phyloP scores from a whole-genome alignment of 441 rosid species.

The Melastoma candidum region DNA sequence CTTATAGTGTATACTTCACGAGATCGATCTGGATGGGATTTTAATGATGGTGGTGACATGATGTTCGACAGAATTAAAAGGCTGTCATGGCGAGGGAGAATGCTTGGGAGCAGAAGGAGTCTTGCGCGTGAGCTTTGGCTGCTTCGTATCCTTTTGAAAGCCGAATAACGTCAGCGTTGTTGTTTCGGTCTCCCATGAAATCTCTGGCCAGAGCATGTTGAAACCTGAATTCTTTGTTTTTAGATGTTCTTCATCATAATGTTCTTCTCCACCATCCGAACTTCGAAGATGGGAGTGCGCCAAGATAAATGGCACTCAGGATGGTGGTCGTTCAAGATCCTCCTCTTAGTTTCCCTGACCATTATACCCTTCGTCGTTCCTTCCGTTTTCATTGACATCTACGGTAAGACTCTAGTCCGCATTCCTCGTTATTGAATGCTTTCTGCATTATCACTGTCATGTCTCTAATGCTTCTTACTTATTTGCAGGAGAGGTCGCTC shows the following conservation, averaged over 20 bases:
- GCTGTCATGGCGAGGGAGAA: slow-evolving; percentile 54
- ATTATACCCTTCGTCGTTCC: slow-evolving; percentile 64
- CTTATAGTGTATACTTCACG: no score
- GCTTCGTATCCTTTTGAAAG: slow-evolving; percentile 25
- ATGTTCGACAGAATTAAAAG: no score
- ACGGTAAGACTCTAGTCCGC: slow-evolving; percentile 34
- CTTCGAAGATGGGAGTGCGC: slow-evolving; percentile 42
- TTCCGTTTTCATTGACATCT: slow-evolving; percentile 48
- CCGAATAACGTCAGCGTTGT: no score
- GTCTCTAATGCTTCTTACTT: slow-evolving; percentile 1
- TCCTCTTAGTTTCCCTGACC: slow-evolving; percentile 54
- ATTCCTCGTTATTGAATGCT: neutral
- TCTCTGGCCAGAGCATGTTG: no score
- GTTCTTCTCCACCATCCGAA: slow-evolving; percentile 34
- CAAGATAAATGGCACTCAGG: slow-evolving; percentile 94
- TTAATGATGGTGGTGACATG: no score
- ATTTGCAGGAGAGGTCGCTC: slow-evolving; percentile 85
- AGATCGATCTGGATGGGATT: no score
- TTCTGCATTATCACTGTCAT: neutral
- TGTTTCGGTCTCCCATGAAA: no score
- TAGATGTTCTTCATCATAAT: no score
- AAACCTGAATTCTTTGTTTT: no score
- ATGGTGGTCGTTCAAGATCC: slow-evolving; percentile 77
- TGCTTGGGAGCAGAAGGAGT: slow-evolving; percentile 92
- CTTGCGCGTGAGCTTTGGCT: slow-evolving; percentile 90